Conservation (phyloP, 129 eudicot genomes). For the Artemisia tridentata region DNA sequence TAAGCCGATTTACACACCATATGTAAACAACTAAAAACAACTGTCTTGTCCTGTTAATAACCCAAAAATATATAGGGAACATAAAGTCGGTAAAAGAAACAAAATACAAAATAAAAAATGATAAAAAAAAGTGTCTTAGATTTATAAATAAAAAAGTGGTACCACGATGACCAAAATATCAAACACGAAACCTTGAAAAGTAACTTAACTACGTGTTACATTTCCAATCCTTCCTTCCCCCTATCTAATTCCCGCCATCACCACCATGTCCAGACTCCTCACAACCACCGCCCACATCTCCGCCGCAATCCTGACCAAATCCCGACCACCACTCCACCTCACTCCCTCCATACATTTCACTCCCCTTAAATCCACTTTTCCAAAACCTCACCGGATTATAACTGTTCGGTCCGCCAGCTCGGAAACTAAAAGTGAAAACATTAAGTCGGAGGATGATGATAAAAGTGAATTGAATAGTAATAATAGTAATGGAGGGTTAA, state of each 20-base stretch:
- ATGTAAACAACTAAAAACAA: too few species aligned
- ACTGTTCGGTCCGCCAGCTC: constrained; percentile 29
- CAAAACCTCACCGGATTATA: constrained; percentile 12
- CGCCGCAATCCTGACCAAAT: constrained; percentile 30
- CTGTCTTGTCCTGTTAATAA: too few species aligned
- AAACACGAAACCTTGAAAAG: too few species aligned
- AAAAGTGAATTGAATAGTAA: constrained; percentile 25
- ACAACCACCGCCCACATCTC: constrained; percentile 38
- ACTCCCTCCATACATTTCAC: constrained; percentile 14
- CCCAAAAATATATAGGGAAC: too few species aligned
- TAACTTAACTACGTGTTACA: constrained; percentile 23
- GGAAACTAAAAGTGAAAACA: constrained; percentile 28
- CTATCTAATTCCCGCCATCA: background rate
- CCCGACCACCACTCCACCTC: constrained; percentile 18
- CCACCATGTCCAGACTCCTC: constrained; percentile 35
- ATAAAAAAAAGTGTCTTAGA: too few species aligned
- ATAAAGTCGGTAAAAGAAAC: too few species aligned
- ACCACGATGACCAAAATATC: too few species aligned
- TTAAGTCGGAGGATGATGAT: constrained; percentile 32
- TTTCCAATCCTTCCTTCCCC: constrained; percentile 16
- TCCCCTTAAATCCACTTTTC: background rate
- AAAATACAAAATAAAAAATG: too few species aligned
- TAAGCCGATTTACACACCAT: too few species aligned
- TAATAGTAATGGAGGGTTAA: constrained; percentile 33
- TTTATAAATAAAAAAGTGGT: too few species aligned